phyloP scores from a whole-genome alignment of 805 yeast genomes.

The Metschnikowia cubensis region DNA sequence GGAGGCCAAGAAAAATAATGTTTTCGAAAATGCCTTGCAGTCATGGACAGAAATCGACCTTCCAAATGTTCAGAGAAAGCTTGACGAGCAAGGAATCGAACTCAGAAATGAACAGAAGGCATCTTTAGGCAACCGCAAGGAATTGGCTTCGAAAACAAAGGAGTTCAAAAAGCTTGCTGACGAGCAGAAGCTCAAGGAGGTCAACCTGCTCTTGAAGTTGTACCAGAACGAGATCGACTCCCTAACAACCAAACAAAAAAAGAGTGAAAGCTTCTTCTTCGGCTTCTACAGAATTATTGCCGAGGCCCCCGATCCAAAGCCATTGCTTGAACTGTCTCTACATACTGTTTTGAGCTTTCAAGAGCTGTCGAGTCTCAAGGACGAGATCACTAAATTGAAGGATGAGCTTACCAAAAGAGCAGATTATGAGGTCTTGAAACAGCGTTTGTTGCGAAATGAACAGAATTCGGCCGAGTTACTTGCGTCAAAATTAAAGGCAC shows the following conservation, averaged over 20 bases:
- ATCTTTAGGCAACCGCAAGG: slow-evolving; percentile 68
- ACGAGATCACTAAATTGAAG: slow-evolving; percentile 47
- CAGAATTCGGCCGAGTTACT: slow-evolving; percentile 54
- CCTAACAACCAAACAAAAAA: slow-evolving; percentile 72
- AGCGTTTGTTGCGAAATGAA: slow-evolving; percentile 57
- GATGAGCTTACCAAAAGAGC: slow-evolving; percentile 62
- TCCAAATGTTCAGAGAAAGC: slow-evolving; percentile 60
- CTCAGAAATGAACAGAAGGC: slow-evolving; percentile 66
- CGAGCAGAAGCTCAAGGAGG: slow-evolving; percentile 58
- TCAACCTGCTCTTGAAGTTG: slow-evolving; percentile 63
- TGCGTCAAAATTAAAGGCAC: slow-evolving; percentile 54
- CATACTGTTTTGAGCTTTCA: slow-evolving; percentile 55
- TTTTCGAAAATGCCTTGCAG: slow-evolving; percentile 46
- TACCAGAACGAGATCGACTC: slow-evolving; percentile 88
- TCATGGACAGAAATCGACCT: slow-evolving; percentile 75
- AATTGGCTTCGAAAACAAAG: slow-evolving; percentile 80
- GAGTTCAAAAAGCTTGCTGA: slow-evolving; percentile 71
- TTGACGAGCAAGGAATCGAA: slow-evolving; percentile 72
- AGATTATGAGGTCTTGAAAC: slow-evolving; percentile 74
- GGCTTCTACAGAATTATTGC: slow-evolving; percentile 70
- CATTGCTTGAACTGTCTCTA: slow-evolving; percentile 65
- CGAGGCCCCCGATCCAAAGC: slow-evolving; percentile 92
- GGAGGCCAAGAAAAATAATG: slow-evolving; percentile 7
- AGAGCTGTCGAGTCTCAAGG: slow-evolving; percentile 49
- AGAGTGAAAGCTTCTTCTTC: slow-evolving; percentile 68